phyloP scores from a whole-genome alignment of 495 filamentous ascomycete species.

The Rostrohypoxylon terebratum region DNA sequence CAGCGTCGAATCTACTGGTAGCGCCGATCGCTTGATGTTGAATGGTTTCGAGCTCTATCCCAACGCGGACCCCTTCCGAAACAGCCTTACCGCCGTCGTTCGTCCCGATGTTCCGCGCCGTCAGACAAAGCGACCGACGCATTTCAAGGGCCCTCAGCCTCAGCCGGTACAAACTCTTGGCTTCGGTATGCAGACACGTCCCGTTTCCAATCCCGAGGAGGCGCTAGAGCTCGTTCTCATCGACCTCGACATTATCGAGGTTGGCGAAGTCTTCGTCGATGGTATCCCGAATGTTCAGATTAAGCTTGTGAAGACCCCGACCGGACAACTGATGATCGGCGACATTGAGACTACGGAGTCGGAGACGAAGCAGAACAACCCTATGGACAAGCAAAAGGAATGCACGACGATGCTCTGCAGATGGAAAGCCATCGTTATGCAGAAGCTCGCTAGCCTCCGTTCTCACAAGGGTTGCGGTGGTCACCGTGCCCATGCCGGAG shows the following conservation, averaged over 20 bases:
- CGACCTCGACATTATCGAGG: conserved; percentile 62
- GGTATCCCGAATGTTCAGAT: conserved; percentile 60
- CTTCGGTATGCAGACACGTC: conserved; percentile 51
- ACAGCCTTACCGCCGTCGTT: conserved; percentile 46
- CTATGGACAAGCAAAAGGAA: conserved; percentile 51
- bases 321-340: conserved; percentile 58
- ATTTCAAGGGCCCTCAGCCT: conserved; percentile 28
- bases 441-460: conserved; percentile 51
- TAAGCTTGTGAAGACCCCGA: conserved; percentile 57
- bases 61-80: conserved; percentile 47
- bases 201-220: conserved; percentile 44
- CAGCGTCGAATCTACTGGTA: conserved; percentile 48
- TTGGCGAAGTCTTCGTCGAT: conserved; percentile 59
- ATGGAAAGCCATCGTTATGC: conserved; percentile 56
- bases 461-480: conserved; percentile 46
- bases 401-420: conserved; percentile 62
- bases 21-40: conserved; percentile 53
- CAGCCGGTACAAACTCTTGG: conserved; percentile 51
- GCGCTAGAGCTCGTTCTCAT: conserved; percentile 56
- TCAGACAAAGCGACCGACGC: conserved; percentile 33
- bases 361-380: conserved; percentile 22
- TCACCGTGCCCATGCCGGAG: conserved; percentile 16
- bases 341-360: conserved; percentile 46
- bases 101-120: conserved; percentile 30
- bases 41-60: conserved; percentile 62